Conservation (phyloP, 2,329 filamentous ascomycete species). For the Fusarium austroafricanum region DNA sequence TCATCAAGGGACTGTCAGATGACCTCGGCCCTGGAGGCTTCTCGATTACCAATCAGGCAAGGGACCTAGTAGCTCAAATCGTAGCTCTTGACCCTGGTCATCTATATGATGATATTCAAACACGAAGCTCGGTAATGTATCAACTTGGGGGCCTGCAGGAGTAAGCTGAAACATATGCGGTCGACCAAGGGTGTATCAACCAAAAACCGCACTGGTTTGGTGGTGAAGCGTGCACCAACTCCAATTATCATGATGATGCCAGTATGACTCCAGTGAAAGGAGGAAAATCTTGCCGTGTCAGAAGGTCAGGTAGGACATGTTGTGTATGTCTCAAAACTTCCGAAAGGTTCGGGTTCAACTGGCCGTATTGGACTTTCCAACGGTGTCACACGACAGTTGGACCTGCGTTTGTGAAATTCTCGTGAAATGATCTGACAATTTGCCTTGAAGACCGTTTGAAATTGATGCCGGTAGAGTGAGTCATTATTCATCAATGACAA, state of each 20-base stretch:
- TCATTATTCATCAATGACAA: not conserved
- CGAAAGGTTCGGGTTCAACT: slow-evolving; percentile 24
- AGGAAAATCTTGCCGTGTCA: not conserved
- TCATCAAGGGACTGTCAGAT: slow-evolving; percentile 29
- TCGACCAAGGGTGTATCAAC: not conserved
- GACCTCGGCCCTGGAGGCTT: slow-evolving; percentile 8
- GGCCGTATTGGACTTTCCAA: slow-evolving; percentile 24
- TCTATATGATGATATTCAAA: not conserved
- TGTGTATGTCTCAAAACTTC: slow-evolving; percentile 29
- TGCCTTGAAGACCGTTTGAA: slow-evolving; percentile 18
- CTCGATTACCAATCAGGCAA: not conserved
- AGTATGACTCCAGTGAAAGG: not conserved
- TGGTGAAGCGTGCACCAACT: not conserved
- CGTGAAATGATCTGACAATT: slow-evolving; percentile 31
- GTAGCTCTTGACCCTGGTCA: not conserved
- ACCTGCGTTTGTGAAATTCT: slow-evolving; percentile 32
- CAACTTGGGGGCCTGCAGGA: not conserved
- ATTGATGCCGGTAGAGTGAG: slow-evolving; percentile 5
- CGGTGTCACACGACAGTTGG: slow-evolving; percentile 32
- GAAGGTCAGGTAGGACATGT: slow-evolving; percentile 9
- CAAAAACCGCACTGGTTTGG: not conserved
- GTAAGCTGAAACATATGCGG: not conserved
- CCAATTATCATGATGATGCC: not conserved
- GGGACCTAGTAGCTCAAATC: not conserved
- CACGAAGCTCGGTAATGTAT: not conserved